Conservation (phyloP, 495 filamentous ascomycete genomes). For the Penicillium turbatum region DNA sequence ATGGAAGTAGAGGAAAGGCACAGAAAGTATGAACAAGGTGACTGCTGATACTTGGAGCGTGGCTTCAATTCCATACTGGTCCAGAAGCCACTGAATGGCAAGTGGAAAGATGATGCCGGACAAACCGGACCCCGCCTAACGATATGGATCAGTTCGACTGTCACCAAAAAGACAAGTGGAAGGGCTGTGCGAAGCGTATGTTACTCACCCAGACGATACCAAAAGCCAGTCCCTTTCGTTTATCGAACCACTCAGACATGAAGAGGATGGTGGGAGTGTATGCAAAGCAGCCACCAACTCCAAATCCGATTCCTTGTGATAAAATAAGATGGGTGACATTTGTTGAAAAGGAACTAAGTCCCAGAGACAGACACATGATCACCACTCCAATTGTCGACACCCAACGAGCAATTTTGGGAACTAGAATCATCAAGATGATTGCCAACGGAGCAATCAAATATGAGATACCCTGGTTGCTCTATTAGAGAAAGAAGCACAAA, state of each 20-base stretch:
- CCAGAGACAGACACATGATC: conserved; percentile 37
- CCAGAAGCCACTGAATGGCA: conserved; percentile 44
- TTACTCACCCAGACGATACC: conserved; percentile 41
- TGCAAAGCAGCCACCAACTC: conserved; percentile 40
- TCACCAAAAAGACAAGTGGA: background rate
- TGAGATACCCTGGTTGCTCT: conserved; percentile 33
- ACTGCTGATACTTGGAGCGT: conserved; percentile 46
- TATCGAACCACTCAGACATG: conserved; percentile 51
- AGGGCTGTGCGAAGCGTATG: no score
- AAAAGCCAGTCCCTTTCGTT: conserved; percentile 44
- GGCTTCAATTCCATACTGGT: conserved; percentile 46
- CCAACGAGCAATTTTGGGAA: conserved; percentile 26
- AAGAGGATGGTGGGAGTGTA: conserved; percentile 46
- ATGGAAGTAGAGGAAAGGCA: conserved; percentile 52
- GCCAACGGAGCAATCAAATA: conserved; percentile 45
- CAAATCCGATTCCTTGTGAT: conserved; percentile 48
- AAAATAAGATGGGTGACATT: conserved; percentile 43
- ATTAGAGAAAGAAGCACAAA: background rate
- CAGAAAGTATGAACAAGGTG: conserved; percentile 40
- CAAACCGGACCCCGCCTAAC: conserved; percentile 35
- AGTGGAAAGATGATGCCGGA: conserved; percentile 44
- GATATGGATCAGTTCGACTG: background rate
- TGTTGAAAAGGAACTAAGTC: conserved; percentile 42
- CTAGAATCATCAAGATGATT: conserved; percentile 31
- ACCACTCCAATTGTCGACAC: conserved; percentile 38